A percentile compares a stretch with the other conserved stretches of the same genome.
Evolutionary conservation across 768 basidiomycete species (phyloP).

Genomic region (Cystoderma amianthinum): DNA sequence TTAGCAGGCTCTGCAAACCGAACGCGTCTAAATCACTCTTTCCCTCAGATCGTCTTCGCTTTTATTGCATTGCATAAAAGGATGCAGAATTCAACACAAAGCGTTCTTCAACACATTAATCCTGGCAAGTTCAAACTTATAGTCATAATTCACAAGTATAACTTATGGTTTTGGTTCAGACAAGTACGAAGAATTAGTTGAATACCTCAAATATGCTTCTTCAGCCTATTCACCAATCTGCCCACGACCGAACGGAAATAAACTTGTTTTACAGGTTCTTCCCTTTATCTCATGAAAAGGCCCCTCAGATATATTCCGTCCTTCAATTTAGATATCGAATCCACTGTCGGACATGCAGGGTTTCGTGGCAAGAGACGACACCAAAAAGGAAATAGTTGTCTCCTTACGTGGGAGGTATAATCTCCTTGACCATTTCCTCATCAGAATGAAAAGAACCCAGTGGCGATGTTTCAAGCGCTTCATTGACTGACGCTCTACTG

Average conservation of each 20-base stretch:
- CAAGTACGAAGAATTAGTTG: conserved; percentile 34
- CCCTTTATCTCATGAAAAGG: background rate
- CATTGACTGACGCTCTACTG: conserved; percentile 31
- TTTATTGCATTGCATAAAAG: too few relatives aligned
- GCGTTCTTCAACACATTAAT: too few relatives aligned
- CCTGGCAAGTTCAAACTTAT: too few relatives aligned
- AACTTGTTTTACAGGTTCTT: conserved; percentile 20
- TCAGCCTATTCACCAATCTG: conserved; percentile 40
- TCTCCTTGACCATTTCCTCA: background rate
- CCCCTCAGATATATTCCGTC: background rate
- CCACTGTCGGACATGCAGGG: conserved; percentile 37
- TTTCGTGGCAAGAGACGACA: conserved; percentile 41
- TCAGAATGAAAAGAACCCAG: background rate
- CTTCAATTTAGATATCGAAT: conserved; percentile 28
- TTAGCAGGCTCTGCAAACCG: too few relatives aligned
- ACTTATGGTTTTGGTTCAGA: too few relatives aligned
- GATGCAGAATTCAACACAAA: too few relatives aligned
- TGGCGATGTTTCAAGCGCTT: too few relatives aligned
- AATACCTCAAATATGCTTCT: conserved; percentile 52
- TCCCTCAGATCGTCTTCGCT: too few relatives aligned
- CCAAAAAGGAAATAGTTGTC: conserved; percentile 38
- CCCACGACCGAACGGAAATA: conserved; percentile 42
- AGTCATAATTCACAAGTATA: too few relatives aligned
- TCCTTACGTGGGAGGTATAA: conserved; percentile 45
- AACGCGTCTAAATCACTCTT: too few relatives aligned